These are phyloP conservation scores for Saccharomycopsis fermentans DNA, from an alignment of 805 yeast genomes.

Conservation along the genomic window DNA sequence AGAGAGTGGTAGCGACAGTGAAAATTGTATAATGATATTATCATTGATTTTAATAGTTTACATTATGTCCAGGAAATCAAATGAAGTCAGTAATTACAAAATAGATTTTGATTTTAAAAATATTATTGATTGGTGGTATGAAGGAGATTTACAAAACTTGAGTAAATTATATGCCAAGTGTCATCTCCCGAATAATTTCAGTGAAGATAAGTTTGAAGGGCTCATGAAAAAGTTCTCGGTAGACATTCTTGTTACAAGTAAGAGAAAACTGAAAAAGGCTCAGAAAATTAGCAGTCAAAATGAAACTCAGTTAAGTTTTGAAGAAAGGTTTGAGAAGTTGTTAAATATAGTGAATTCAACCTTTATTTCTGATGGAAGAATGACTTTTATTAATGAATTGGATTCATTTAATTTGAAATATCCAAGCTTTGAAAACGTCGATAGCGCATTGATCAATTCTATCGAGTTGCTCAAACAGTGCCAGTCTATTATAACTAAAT, in stretches of 20 bases:
- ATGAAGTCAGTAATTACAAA: neutral
- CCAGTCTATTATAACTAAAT: neutral
- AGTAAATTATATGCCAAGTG: neutral
- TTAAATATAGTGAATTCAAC: constrained; percentile 20
- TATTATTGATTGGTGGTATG: neutral
- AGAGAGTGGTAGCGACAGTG: neutral
- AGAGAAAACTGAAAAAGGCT: neutral
- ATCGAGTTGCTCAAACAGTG: neutral
- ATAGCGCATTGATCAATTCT: neutral
- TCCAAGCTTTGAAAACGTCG: neutral
- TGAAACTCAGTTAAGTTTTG: neutral
- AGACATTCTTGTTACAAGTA: neutral
- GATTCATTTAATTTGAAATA: neutral
- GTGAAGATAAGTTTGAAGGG: neutral
- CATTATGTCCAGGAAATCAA: neutral
- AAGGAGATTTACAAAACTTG: neutral
- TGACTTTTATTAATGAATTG: neutral
- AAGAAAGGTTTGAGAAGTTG: constrained; percentile 23
- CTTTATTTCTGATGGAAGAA: neutral
- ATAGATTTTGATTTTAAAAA: neutral
- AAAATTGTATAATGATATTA: neutral
- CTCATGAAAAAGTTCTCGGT: neutral
- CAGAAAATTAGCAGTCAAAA: neutral
- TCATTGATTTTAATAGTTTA: neutral
- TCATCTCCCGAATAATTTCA: neutral